These are phyloP conservation scores for Parasitella parasitica DNA, from an alignment of 371 early-diverging fungal genomes.

Conservation along the genomic window DNA sequence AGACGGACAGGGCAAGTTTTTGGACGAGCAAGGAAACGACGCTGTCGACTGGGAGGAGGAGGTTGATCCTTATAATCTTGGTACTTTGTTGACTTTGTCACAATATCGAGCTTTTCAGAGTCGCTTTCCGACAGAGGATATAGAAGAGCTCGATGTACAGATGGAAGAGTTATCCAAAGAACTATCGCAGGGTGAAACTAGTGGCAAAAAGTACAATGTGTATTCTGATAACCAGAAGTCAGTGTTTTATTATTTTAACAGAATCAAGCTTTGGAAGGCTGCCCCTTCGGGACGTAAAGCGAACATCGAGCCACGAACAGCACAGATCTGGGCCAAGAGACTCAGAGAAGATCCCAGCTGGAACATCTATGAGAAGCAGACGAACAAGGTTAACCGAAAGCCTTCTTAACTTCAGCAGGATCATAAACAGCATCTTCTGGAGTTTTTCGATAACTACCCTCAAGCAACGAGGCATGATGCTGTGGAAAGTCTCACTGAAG, in stretches of 20 bases:
- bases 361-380: too few relatives aligned
- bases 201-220: background rate
- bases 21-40: conserved; percentile 16
- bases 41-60: conserved; percentile 15
- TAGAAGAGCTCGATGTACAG: conserved; percentile 6
- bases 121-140: conserved; percentile 7
- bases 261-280: conserved; percentile 11
- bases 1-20: conserved; percentile 13
- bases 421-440: conserved; percentile 2
- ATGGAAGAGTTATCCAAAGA: conserved; percentile 12
- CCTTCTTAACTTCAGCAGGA: conserved; percentile 13
- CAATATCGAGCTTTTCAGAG: conserved; percentile 1
- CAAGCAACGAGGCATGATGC: conserved; percentile 17
- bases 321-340: conserved; percentile 11
- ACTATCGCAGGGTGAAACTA: background rate
- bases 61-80: conserved; percentile 8
- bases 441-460: conserved; percentile 10
- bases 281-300: conserved; percentile 3
- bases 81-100: background rate
- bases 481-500: conserved; percentile 10
- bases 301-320: background rate
- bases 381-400: conserved; percentile 2
- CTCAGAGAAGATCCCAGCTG: too few relatives aligned
- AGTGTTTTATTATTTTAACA: conserved; percentile 9
- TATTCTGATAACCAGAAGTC: conserved; percentile 10